Conservation (phyloP, 345 rosid genomes). For the Isatis tinctoria region DNA sequence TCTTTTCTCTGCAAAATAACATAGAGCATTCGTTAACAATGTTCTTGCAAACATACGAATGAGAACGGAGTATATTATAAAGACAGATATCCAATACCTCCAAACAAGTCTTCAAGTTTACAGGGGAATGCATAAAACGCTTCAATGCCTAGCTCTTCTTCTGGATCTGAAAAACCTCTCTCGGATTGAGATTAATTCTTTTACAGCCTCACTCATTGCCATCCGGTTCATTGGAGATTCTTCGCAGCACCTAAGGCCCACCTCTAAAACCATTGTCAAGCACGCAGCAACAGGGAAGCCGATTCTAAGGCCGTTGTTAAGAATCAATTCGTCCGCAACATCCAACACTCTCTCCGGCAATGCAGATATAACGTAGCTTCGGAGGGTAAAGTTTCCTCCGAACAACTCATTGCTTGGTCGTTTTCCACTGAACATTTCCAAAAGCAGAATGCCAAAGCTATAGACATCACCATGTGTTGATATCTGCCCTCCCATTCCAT, state of each 20-base stretch:
- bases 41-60: too few relatives aligned
- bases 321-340: conserved; percentile 6
- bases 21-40: not conserved
- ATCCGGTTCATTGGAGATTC: conserved; percentile 17
- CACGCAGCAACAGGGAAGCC: conserved; percentile 7
- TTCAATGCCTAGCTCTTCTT: conserved; percentile 9
- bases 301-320: conserved; percentile 7
- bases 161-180: conserved; percentile 12
- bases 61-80: not conserved
- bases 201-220: conserved; percentile 17
- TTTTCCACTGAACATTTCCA: conserved; percentile 36
- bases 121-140: not conserved
- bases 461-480: conserved; percentile 29
- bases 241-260: conserved; percentile 30
- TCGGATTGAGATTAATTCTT: conserved; percentile 20
- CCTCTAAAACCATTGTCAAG: conserved; percentile 2
- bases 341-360: conserved; percentile 5
- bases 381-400: conserved; percentile 22
- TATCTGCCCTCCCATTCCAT: not conserved
- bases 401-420: conserved; percentile 33
- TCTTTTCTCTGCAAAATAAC: not conserved
- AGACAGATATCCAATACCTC: not conserved
- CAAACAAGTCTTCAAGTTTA: not conserved
- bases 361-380: conserved; percentile 8
- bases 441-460: conserved; percentile 29